Evolutionary conservation across 305 asterid genomes (phyloP), one percentile per base, ranked within the genome.

Genomic region (Plantago coronopus): DNA sequence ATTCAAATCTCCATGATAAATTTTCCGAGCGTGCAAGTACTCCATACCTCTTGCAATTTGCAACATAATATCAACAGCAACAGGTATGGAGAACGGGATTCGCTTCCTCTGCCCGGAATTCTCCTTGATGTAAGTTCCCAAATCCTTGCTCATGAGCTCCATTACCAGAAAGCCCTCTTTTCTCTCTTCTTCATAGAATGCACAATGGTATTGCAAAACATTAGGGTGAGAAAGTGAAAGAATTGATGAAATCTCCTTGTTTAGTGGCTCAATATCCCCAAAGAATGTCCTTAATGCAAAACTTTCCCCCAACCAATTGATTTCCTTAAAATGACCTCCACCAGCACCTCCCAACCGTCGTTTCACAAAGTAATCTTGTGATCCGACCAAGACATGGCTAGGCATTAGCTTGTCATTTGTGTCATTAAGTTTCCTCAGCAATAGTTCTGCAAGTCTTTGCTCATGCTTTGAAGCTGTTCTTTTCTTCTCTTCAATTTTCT

Each of bases 1-100:
- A 59, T 83, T 84, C 69, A 89, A 15, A 49, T 84, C 90, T 1
- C 97, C 95, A 29, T 81, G 95, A 70, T 69, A 78, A 53, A 89
- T 74, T 59, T 78, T 83, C 54, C 29, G 81, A 0, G 90, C 79
- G 80, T 89, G 97, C 19, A 89, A 40, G 74, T 87, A 89, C 16
- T 89, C 97, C 95, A 89, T 77, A 5, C 95, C 97, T 71, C 95
- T 67, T 0, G 95, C 95, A 44, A 89, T 83, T 72, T 87, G 95
- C 65, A 89, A 74, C 95, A 89, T 83, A 31, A 89, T 74, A 50
- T 89, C 95, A 20, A 89, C 91, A 0, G 89, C 94, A 44, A 72
- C 70, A 0, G 91, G 88, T 49, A 80, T 54, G 9, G 95, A 12
- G 61, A 87, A 87, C 0, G 89, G 86, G 54, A 79, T 65, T 46